Base-by-base conservation (phyloP, 176 grass and related monocot genomes). In the Aegilops sharonensis region DNA sequence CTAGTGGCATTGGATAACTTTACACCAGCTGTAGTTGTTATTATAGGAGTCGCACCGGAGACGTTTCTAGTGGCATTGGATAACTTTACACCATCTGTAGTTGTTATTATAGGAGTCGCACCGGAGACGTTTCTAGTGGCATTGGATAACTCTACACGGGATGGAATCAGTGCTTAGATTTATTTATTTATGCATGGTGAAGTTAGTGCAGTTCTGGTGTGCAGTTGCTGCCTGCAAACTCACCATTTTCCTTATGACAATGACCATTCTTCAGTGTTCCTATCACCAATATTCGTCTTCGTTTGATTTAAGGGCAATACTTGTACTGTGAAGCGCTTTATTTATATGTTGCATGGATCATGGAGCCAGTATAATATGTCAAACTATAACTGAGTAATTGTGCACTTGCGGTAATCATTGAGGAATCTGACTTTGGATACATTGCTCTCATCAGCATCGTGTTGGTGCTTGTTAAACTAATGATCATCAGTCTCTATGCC, bases 391-490 rank as follows among this genome's bases (percentile, higher is more conserved):
- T 39, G 21, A 29, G 34, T 30, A 60, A 17, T 42, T 47, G 17
- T 65, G 25, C 3, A 75, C 25, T 29, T 75, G 66, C 0, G 48
- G 32, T 78, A 78, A 67, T 52, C 40, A 23, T 59, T 85, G 25
- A 4, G 2, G 80, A 36, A 35, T 74, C 6, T 14, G 8, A 12
- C 56, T 79, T 21, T 11, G 10, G 75, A 75, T 13, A 60, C 35
- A 43, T 80, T 75, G n/a, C 57, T 90, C 56, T 83, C 64, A 57
- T 35, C 37, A 20, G 13, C 74, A 35, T 87, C 24, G 14, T 36
- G 8, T 64, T 64, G 17, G 20, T 65, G 76, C n/a, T 32, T 83
- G 24, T 42, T 36, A 39, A 71, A 59, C 36, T 21, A 21, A 71
- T 77, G 72, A n/a, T 63, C 36, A 10, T 37, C 37, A 29, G 17